Conservation (phyloP, 1,284 basidiomycete species). For the Ustilago trichophora region DNA sequence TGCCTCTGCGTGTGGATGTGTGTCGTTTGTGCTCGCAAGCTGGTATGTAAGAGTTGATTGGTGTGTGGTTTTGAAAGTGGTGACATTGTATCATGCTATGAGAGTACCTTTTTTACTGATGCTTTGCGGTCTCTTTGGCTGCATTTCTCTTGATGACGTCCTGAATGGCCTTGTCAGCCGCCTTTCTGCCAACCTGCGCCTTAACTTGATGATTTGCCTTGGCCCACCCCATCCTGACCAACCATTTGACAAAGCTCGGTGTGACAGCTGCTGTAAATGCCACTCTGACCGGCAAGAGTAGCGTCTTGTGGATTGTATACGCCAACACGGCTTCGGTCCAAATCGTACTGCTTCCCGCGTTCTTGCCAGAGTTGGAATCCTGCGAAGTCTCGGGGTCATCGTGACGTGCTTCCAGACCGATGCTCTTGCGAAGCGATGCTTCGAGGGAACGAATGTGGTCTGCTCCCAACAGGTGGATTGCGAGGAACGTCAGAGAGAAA, state of each 20-base stretch:
- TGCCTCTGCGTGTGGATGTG: too few species aligned
- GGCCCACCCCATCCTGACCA: slow-evolving; percentile 58
- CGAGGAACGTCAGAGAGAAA: slow-evolving; percentile 76
- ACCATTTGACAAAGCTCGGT: slow-evolving; percentile 76
- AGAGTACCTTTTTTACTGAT: too few species aligned
- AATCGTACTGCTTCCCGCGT: slow-evolving; percentile 67
- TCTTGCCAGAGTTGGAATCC: too few species aligned
- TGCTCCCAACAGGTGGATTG: slow-evolving; percentile 86
- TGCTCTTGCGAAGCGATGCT: slow-evolving; percentile 68
- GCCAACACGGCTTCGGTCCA: slow-evolving; percentile 92
- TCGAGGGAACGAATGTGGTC: slow-evolving; percentile 82
- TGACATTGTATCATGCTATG: too few species aligned
- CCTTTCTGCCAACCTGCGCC: slow-evolving; percentile 22
- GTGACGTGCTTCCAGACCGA: slow-evolving; percentile 59
- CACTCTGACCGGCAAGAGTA: slow-evolving; percentile 87
- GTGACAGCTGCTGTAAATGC: slow-evolving; percentile 88
- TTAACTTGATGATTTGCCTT: slow-evolving; percentile 45
- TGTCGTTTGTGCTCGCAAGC: too few species aligned
- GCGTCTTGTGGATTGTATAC: slow-evolving; percentile 94
- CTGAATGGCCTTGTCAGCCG: slow-evolving; percentile 31
- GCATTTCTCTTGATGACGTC: slow-evolving; percentile 23
- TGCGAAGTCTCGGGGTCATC: too few species aligned
- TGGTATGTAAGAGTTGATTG: too few species aligned
- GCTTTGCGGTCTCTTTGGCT: too few species aligned
- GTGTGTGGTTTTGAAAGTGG: too few species aligned